Base-by-base conservation (phyloP, 306 rosid genomes). In the Potentilla sterilis region DNA sequence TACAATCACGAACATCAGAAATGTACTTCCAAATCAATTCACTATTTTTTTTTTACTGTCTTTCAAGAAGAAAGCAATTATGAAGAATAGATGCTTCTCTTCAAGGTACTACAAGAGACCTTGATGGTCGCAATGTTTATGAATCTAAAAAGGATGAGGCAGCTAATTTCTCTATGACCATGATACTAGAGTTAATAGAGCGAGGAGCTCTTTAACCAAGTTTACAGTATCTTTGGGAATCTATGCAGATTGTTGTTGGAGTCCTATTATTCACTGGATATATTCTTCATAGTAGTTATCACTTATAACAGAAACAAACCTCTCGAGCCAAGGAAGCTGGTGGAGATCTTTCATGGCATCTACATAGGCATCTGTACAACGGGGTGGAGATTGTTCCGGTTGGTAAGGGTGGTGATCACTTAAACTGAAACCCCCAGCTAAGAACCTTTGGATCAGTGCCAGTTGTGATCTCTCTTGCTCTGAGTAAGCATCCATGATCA, bases 281-380 rank as follows among this genome's bases (percentile, higher is more conserved):
- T 83, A 92, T 78, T 95, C 97, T 72, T 95, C 97, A 28, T 90
- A 87, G 82, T 90, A 95, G 87, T 84, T 87, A 79, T 95, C 97
- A 67, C 96, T 95, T 80, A 92, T 95, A 76, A 90, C 97, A 16
- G 97, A 95, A 77, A 92, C 98, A 32, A 95, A 92, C 78, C 93
- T 89, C 88, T 95, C 97, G 0, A 95, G 93, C 98, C 98, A 95
- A 2, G 98, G 98, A 76, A 95, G 95, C 86, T 95, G 98, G 81
- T 90, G 93, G 40, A 95, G 94, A 83, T 92, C 98, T 83, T 92
- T 95, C 96, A 95, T 79, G 40, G 93, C 85, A 64, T 95, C 98
- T 15, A 63, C 89, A 2, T 88, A 88, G 40, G 96, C 84, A 64
- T 94, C 97, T 74, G 96, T 92, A 81, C 88, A 92, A 21, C 66